Base-by-base conservation (phyloP, 495 filamentous ascomycete species). In the Penicillium antarcticum region DNA sequence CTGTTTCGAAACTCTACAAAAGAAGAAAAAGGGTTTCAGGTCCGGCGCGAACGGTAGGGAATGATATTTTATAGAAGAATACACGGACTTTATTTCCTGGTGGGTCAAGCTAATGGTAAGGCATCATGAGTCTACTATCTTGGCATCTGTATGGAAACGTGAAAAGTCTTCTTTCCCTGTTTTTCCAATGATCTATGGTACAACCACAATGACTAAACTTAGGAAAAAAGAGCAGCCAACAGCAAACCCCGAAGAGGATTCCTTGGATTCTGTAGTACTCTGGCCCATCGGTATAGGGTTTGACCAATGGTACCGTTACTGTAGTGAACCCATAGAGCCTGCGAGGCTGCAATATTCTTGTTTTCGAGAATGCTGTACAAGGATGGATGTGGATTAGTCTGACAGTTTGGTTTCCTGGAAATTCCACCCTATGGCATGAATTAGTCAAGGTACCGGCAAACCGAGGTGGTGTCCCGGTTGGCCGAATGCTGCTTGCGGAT, bases 271-370 rank as follows among this genome's bases (percentile, higher is more conserved):
- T 35, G 42, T 62, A 54, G 40, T 38, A 60, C 44, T 47, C 33
- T 39, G 47, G 14, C 48, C 32, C 12, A 43, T 8, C 32, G 40
- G 21, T 37, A 33, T 43, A 32, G 10, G 5, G 38, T 14, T 17
- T 18, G 19, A 49, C 47, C 48, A 55, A 57, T 66, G 60, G 47
- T n/a, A 66, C 62, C 37, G 60, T 66, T 63, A 63, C 62, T 36
- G 49, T 37, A 29, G 38, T 54, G 16, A 39, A 48, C 13, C 32
- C 10, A 18, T 33, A 19, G 41, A 12, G 19, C 6, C 19, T 14
- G 2, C n/a, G 18, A 16, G 12, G 16, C 31, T 18, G 18, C 7
- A 42, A 2, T 21, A 17, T 36, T 33, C 4, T 16, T 45, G 14
- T 0, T 8, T 42, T n/a, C 14, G 13, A 29, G 24, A 38, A 38